phyloP scores from a whole-genome alignment of 306 rosid genomes.

The Lotus japonicus region DNA sequence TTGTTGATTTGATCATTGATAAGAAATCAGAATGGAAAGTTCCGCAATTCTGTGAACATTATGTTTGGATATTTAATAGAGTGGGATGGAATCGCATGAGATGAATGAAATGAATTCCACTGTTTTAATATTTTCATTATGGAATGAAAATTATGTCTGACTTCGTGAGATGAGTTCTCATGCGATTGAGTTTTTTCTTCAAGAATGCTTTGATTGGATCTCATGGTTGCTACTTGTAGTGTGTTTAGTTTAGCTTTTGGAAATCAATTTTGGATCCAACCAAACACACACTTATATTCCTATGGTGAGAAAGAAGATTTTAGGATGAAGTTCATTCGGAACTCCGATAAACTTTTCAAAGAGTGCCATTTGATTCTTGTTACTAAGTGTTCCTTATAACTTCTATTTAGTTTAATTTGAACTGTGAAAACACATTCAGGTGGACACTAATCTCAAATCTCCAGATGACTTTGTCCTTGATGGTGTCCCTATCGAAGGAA shows the following conservation, averaged over 20 bases:
- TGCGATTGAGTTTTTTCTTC: not conserved
- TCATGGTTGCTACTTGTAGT: not conserved
- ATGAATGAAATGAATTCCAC: not conserved
- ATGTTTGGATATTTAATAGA: too few relatives aligned
- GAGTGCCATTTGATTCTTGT: not conserved
- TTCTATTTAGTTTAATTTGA: not conserved
- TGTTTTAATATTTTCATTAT: not conserved
- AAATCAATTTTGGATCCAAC: too few relatives aligned
- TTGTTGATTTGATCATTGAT: too few relatives aligned
- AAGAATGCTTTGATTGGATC: not conserved
- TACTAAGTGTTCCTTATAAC: not conserved
- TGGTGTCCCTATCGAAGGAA: constrained; percentile 47
- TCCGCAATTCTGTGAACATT: not conserved
- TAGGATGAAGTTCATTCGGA: not conserved
- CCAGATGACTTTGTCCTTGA: constrained; percentile 66
- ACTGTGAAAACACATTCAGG: constrained; percentile 42
- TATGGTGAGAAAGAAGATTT: not conserved
- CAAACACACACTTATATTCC: not conserved
- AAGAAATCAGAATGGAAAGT: not conserved
- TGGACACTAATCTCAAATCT: constrained; percentile 65
- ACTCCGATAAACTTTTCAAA: not conserved
- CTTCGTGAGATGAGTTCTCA: not conserved
- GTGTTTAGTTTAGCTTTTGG: too few relatives aligned
- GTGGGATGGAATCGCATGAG: not conserved
- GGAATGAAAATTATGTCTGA: not conserved